Conservation (phyloP, 2,329 filamentous ascomycete species). For the Cladophialophora immunda region DNA sequence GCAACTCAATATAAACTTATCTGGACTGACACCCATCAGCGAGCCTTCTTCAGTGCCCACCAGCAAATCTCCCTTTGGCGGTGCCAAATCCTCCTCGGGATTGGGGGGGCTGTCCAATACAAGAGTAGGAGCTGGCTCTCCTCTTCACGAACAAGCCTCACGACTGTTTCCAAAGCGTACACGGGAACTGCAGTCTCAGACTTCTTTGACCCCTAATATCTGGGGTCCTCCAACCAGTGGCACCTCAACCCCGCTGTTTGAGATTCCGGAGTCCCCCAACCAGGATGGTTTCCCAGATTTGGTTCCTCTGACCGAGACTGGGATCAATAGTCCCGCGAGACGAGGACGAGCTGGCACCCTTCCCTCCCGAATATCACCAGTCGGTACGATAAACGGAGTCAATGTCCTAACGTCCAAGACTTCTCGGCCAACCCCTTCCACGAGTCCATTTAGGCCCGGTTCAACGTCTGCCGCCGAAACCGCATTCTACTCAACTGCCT, state of each 20-base stretch:
- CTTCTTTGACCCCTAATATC: conserved; percentile 79
- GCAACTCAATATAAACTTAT: conserved; percentile 40
- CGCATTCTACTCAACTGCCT: conserved; percentile 48
- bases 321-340: conserved; percentile 71
- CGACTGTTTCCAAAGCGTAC: conserved; percentile 94
- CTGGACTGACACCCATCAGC: conserved; percentile 34
- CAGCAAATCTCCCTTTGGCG: conserved; percentile 40
- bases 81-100: conserved; percentile 37
- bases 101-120: conserved; percentile 60
- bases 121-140: conserved; percentile 90
- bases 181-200: conserved; percentile 95
- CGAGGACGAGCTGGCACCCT: conserved; percentile 92
- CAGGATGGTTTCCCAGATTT: conserved; percentile 93
- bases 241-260: conserved; percentile 92
- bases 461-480: conserved; percentile 48
- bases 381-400: conserved; percentile 67
- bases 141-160: conserved; percentile 87
- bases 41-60: conserved; percentile 34
- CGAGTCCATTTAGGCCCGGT: conserved; percentile 82
- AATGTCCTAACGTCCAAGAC: conserved; percentile 75
- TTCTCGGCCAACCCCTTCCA: conserved; percentile 83
- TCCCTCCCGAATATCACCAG: conserved; percentile 90
- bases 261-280: conserved; percentile 95
- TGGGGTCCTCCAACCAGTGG: conserved; percentile 98
- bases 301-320: conserved; percentile 72